Base-by-base conservation (phyloP, 352 stramenopile genomes). In the Globisporangium carolinianum region DNA sequence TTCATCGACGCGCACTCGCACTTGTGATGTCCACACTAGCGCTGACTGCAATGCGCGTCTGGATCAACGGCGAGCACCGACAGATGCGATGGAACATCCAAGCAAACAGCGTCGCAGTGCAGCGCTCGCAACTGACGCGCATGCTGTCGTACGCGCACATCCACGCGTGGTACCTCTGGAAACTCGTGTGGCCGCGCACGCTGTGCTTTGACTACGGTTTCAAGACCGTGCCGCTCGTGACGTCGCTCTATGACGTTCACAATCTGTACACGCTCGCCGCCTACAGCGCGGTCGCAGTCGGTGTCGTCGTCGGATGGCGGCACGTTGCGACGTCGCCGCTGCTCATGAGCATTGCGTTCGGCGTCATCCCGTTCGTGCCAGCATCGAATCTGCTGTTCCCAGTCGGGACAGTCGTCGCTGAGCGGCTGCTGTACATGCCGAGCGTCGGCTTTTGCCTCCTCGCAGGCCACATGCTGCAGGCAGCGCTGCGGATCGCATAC, bases 151-250 rank as follows among this genome's bases (percentile, higher is more conserved):
- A 96, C 63, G 76, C 82, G 1, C 78, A 97, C 61, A 72, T 94
- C 6, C 88, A 97, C 53, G 81, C 73, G 3, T 84, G 88, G 67
- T 98, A 97, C 60, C 51, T 91, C 35, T 91, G 71, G 72, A 96
- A 97, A 51, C 69, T 98, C 5, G 38, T 96, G 18, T 96, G 83
- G 86, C 91, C 92, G 14, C 72, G 73, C 12, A 79, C 72, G 63
- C 69, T 98, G 5, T 87, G 72, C 56, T 98, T 95, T 48, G 89
- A 98, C 74, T 97, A 97, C 51, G 92, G 91, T 15, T 97, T 90
- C 58, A 84, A 86, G 43, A 94, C 85, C 9, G 83, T 97, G 10
- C 74, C 80, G 2, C 64, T 92, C 39, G 77, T 97, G 48, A 63
- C 70, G 15, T 61, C 42, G 32, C 17, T 90, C 4, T 48, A 36